phyloP scores from a whole-genome alignment of 2,329 filamentous ascomycete species.

The Colletotrichum abscissum region DNA sequence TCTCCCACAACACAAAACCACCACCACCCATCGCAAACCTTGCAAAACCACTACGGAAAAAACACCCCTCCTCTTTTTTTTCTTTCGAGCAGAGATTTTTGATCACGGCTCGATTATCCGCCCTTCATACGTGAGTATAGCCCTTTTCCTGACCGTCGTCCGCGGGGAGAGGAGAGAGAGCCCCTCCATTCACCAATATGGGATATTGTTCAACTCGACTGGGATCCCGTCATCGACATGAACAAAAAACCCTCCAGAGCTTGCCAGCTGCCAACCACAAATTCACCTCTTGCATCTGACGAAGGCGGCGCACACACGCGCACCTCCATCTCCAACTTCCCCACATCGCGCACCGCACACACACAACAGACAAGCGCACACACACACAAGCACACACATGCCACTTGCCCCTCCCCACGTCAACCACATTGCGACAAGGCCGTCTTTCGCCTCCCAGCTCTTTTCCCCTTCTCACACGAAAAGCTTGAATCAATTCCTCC shows the following conservation, averaged over 20 bases:
- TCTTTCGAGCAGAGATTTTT: slow-evolving; percentile 28
- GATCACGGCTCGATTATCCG: slow-evolving; percentile 3
- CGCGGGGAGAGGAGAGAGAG: background rate
- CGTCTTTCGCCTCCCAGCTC: slow-evolving; percentile 8
- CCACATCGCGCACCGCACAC: slow-evolving; percentile 28
- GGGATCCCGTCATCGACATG: background rate
- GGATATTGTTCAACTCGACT: background rate
- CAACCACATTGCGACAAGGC: slow-evolving; percentile 19
- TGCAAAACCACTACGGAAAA: slow-evolving; percentile 22
- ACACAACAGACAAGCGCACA: background rate
- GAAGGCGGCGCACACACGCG: background rate
- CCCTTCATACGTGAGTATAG: slow-evolving; percentile 15
- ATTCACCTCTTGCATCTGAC: slow-evolving; percentile 12
- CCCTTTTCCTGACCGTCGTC: background rate
- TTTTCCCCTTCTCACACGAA: slow-evolving; percentile 14
- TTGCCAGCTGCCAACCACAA: background rate
- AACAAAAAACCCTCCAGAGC: background rate
- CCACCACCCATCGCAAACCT: slow-evolving; percentile 23
- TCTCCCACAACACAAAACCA: slow-evolving; percentile 35
- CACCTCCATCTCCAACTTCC: slow-evolving; percentile 35
- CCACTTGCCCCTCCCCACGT: slow-evolving; percentile 37
- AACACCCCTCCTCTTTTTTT: background rate
- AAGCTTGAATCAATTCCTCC: slow-evolving; percentile 19
- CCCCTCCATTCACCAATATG: background rate
- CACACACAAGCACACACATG: slow-evolving; percentile 23